These are phyloP conservation scores for Cicer judaicum DNA, from an alignment of 306 rosid genomes.

Conservation along the genomic window DNA sequence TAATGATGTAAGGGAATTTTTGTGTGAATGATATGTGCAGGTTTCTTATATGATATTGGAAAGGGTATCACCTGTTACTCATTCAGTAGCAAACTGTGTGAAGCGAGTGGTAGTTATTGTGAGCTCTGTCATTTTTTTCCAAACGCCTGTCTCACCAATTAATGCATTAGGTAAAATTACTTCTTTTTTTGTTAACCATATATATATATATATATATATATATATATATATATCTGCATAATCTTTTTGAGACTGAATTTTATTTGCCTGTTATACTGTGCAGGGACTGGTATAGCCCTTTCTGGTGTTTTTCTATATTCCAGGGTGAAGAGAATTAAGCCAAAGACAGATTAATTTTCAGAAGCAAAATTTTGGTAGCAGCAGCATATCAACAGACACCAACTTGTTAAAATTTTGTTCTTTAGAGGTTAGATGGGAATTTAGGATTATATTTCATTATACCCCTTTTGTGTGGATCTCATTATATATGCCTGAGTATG, in stretches of 20 bases:
- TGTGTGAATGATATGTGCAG: conserved; percentile 54
- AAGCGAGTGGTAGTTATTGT: conserved; percentile 94
- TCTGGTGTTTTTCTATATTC: conserved; percentile 94
- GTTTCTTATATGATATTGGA: conserved; percentile 93
- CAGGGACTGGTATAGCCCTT: conserved; percentile 94
- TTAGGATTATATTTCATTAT: conserved; percentile 1
- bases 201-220: not conserved
- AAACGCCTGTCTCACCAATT: conserved; percentile 79
- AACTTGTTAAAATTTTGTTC: conserved; percentile 33
- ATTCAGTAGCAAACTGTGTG: conserved; percentile 90
- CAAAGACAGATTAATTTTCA: conserved; percentile 60
- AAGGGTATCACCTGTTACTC: conserved; percentile 97
- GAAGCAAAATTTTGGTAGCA: conserved; percentile 46
- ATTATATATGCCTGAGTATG: conserved; percentile 33
- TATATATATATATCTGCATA: not conserved
- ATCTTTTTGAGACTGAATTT: conserved; percentile 24
- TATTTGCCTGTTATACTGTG: conserved; percentile 31
- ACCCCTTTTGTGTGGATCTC: not conserved
- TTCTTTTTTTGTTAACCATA: conserved; percentile 26
- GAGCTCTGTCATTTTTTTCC: conserved; percentile 94
- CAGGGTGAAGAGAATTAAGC: conserved; percentile 78
- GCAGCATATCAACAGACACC: conserved; percentile 1
- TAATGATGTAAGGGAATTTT: conserved; percentile 19
- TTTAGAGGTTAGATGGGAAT: conserved; percentile 51
- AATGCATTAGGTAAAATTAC: conserved; percentile 74